Evolutionary conservation across 2,329 filamentous ascomycete genomes (phyloP).

Genomic region (Pestalotiopsis sp.): DNA sequence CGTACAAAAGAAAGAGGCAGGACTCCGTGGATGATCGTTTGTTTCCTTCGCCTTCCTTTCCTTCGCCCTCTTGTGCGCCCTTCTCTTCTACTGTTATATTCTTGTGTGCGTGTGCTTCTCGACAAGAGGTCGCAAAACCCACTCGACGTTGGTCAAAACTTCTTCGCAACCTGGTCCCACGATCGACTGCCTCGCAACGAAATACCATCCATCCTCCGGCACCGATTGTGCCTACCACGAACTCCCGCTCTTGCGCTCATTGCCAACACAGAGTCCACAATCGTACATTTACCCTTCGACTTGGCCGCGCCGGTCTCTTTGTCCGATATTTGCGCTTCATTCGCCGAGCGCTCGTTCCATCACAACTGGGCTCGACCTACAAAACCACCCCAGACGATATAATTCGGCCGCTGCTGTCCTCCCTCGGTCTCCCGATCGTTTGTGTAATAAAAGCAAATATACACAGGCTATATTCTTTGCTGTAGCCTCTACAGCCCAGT

Average conservation of each 20-base stretch:
- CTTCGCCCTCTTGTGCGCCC: neutral
- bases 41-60: conserved; percentile 1
- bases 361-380: neutral
- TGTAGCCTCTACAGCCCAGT: neutral
- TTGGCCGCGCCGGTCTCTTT: neutral
- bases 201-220: too few relatives aligned
- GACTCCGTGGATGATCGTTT: neutral
- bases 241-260: neutral
- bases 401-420: neutral
- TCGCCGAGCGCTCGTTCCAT: neutral
- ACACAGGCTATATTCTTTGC: neutral
- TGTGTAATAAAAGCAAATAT: neutral
- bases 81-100: conserved; percentile 1
- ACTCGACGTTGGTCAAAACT: neutral
- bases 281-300: neutral
- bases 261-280: neutral
- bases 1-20: neutral
- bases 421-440: neutral
- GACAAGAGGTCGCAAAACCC: neutral
- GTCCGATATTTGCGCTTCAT: neutral
- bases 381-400: neutral
- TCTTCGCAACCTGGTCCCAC: neutral
- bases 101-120: neutral
- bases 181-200: neutral
- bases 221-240: neutral